phyloP scores from a whole-genome alignment of 108 stramenopile genomes.

The Phaeodactylum tricornutum region DNA sequence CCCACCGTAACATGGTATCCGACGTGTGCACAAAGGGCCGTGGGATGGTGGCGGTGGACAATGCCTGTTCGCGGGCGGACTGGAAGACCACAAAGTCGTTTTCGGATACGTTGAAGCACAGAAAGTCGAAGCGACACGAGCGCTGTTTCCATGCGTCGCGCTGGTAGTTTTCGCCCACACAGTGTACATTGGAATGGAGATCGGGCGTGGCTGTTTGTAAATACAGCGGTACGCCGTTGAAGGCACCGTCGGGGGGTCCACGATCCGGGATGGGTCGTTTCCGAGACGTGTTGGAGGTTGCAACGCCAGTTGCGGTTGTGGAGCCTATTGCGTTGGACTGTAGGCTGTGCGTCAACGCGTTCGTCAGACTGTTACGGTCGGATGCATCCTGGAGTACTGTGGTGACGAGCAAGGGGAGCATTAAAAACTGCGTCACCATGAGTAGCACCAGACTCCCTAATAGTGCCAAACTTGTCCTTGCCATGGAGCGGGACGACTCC shows the following conservation, averaged over 20 bases:
- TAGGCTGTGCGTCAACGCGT: too few relatives aligned
- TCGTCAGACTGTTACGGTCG: too few relatives aligned
- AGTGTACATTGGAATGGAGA: slow-evolving; percentile 22
- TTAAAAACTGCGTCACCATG: too few relatives aligned
- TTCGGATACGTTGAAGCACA: slow-evolving; percentile 36
- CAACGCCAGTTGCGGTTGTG: too few relatives aligned
- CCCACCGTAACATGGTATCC: background rate
- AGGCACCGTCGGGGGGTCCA: background rate
- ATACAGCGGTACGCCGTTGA: slow-evolving; percentile 5
- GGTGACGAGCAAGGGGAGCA: too few relatives aligned
- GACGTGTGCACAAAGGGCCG: background rate
- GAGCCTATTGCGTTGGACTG: too few relatives aligned
- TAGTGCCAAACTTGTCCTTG: too few relatives aligned
- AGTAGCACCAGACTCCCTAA: too few relatives aligned
- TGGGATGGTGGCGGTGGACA: background rate
- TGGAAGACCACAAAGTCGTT: slow-evolving; percentile 42
- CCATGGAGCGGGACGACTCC: too few relatives aligned
- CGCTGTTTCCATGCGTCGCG: slow-evolving; percentile 20
- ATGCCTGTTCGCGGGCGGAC: slow-evolving; percentile 11
- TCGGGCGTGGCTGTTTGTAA: slow-evolving; percentile 1
- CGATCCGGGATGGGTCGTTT: too few relatives aligned
- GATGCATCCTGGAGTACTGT: too few relatives aligned
- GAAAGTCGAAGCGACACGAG: slow-evolving; percentile 27
- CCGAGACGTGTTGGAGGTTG: too few relatives aligned
- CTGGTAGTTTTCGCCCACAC: slow-evolving; percentile 47